Conservation (phyloP, 805 yeast species). For the Metschnikowia cerradonensis region DNA sequence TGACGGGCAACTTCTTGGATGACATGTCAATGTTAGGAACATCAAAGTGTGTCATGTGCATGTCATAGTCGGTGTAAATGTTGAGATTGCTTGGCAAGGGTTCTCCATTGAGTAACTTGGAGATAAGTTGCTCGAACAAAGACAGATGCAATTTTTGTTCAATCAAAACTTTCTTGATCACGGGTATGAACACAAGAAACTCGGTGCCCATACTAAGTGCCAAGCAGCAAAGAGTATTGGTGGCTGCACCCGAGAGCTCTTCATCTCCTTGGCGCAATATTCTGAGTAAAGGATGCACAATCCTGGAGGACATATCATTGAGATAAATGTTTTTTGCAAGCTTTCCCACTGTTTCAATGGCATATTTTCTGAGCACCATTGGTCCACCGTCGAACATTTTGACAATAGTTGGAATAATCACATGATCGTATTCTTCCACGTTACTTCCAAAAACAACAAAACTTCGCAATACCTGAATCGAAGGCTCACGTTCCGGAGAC, state of each 20-base stretch:
- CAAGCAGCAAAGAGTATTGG: conserved; percentile 76
- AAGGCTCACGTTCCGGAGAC: conserved; percentile 54
- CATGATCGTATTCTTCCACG: conserved; percentile 82
- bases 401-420: conserved; percentile 83
- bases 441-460: conserved; percentile 84
- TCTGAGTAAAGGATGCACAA: conserved; percentile 80
- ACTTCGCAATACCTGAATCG: conserved; percentile 73
- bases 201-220: conserved; percentile 80
- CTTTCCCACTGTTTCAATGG: conserved; percentile 80
- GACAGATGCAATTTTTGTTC: conserved; percentile 64
- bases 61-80: conserved; percentile 58
- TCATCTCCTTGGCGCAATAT: conserved; percentile 52
- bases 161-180: conserved; percentile 62
- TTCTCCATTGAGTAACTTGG: conserved; percentile 75
- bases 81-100: conserved; percentile 76
- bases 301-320: conserved; percentile 85
- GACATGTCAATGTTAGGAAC: conserved; percentile 62
- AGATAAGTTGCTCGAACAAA: conserved; percentile 76
- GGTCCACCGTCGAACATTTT: conserved; percentile 72
- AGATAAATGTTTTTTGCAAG: conserved; percentile 68
- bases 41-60: conserved; percentile 39
- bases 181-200: conserved; percentile 81
- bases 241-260: conserved; percentile 59
- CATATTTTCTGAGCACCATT: conserved; percentile 58
- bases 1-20: conserved; percentile 68